Evolutionary conservation across 306 rosid genomes (phyloP), one percentile per base, ranked within the genome.

Genomic region (Carpinus viminea): DNA sequence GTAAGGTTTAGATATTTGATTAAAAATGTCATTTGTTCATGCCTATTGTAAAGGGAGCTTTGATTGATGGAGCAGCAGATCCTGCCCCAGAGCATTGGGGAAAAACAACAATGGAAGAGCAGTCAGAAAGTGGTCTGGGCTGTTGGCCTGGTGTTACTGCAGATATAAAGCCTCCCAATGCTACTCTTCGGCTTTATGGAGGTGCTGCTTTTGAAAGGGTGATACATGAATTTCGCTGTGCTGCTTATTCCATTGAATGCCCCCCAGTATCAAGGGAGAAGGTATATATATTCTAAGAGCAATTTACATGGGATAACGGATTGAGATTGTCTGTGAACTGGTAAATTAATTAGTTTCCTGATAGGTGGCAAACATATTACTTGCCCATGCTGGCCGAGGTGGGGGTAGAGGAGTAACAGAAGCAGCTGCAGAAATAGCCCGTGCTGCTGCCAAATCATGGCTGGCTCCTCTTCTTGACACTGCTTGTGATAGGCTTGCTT

Each of bases 61-160:
- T 95, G 86, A 91, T 95, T 78, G 98, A 95, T 73, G 98, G 98
- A 76, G 98, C 98, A 80, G 96, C 98, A 48, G 98, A 95, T 80
- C 98, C 98, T 86, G 88, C 91, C 82, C 98, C 98, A 21, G 98
- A 92, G 89, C 98, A 88, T 80, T 95, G 97, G 98, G 98, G 98
- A 34, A 95, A 89, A 84, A 88, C 98, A 72, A 88, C 98, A 24
- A 76, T 77, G 45, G 97, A 94, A 84, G 97, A 94, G 86, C 93
- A 86, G 78, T 92, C 90, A 61, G 89, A 90, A 66, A 92, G 94
- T 83, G 84, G 93, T 60, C 84, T 88, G 78, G 98, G 97, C 73
- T 86, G 84, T 78, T 94, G 98, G 98, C 98, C 98, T n/a, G 97
- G 97, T 72, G 89, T 92, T 66, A 78, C 78, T 76, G 66, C 91